Base-by-base conservation (phyloP, 441 rosid genomes). In the Cnidoscolus chayamansa region DNA sequence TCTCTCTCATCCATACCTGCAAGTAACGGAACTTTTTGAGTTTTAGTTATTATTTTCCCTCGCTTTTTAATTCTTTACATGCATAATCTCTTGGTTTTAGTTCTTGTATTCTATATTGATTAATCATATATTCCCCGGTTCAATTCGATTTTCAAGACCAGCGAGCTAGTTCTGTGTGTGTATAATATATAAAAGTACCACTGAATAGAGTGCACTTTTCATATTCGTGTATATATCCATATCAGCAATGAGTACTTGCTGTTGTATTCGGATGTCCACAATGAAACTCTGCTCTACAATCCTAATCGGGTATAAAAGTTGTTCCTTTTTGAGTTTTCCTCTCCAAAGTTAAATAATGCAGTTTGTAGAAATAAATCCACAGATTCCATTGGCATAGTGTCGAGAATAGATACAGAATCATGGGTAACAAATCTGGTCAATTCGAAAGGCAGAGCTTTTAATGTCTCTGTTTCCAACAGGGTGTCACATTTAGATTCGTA, bases 401-500 rank as follows among this genome's bases (percentile, higher is more conserved):
- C 11, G 8, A 47, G 6, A 47, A 10, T 47, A 47, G 11, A 1
- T 47, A 1, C 11, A 47, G 49, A 47, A 47, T 47, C 49, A 47
- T 64, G 70, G 89, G 85, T 71, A 48, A 67, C 30, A 81, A 77
- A 68, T 47, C 76, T 17, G 10, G 70, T 69, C 63, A 83, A 78
- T 74, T 31, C 76, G 83, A 85, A 80, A 83, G 81, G 78, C 82
- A 75, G 84, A 51, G 86, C 73, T 80, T 87, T 94, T 90, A 83
- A 68, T 85, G 77, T 80, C 71, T 81, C 92, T 72, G 85, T 80
- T 83, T 80, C 79, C 73, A 78, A 71, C 64, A 83, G 84, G 88
- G 78, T 25, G 82, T 78, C 77, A 77, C 65, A 80, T 92, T 87
- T 94, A 86, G 68, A 84, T 87, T 77, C 88, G 86, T 64, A 89